A percentile compares a stretch with the other conserved stretches of the same genome.
Conservation (phyloP, 2,329 filamentous ascomycete genomes). For the Cercospora brassicicola region DNA sequence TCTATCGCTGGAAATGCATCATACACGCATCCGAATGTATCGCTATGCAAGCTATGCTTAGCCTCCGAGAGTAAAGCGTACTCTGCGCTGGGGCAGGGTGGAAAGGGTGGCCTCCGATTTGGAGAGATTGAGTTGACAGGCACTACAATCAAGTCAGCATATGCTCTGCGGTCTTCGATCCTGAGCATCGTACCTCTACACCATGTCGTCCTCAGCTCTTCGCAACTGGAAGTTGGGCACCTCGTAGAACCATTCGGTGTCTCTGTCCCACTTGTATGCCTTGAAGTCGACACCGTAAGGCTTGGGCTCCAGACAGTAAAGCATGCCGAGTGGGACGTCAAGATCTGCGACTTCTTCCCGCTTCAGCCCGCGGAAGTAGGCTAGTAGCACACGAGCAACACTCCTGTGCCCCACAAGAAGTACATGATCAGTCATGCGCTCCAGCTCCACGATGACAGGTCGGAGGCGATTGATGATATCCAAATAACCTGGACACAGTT, state of each 20-base stretch:
- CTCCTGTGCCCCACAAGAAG: slow-evolving; percentile 90
- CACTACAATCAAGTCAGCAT: slow-evolving; percentile 8
- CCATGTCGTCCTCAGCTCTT: slow-evolving; percentile 50
- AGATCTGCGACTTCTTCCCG: slow-evolving; percentile 90
- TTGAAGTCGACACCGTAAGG: slow-evolving; percentile 97
- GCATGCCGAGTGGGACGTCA: slow-evolving; percentile 87
- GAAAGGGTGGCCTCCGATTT: slow-evolving; percentile 16
- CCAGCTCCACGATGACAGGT: slow-evolving; percentile 93
- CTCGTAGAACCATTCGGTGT: slow-evolving; percentile 77
- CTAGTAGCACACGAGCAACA: slow-evolving; percentile 86
- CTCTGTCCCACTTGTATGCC: slow-evolving; percentile 84
- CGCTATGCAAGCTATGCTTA: neutral
- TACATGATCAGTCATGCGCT: slow-evolving; percentile 94
- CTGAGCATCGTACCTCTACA: slow-evolving; percentile 12
- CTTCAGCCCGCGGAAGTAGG: slow-evolving; percentile 92
- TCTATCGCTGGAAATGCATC: slow-evolving; percentile 11
- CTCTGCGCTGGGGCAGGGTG: slow-evolving; percentile 9
- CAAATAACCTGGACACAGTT: slow-evolving; percentile 62
- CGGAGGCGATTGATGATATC: slow-evolving; percentile 94
- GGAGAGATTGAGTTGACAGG: slow-evolving; percentile 18
- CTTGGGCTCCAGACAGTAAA: slow-evolving; percentile 95
- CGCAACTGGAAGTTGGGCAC: slow-evolving; percentile 79
- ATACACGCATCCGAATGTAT: neutral
- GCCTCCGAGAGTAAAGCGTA: slow-evolving; percentile 8
- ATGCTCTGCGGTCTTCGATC: neutral